These are phyloP conservation scores for Herpotrichia juniperi DNA, from an alignment of 2,329 filamentous ascomycete genomes.

Conservation along the genomic window DNA sequence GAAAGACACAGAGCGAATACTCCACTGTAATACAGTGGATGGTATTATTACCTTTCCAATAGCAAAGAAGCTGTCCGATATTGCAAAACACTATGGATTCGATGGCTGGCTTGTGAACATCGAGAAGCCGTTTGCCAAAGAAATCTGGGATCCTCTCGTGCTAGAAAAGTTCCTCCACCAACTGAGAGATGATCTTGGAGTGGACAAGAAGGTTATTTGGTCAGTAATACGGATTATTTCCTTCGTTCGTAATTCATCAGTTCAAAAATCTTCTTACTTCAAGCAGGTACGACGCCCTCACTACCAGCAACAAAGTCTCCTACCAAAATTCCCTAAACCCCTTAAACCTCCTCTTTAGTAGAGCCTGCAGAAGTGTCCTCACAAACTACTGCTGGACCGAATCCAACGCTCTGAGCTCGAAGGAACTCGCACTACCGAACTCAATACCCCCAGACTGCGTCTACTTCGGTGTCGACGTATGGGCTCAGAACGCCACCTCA, in stretches of 20 bases:
- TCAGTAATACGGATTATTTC: slow-evolving; percentile 25
- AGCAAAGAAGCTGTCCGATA: slow-evolving; percentile 45
- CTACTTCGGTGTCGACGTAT: slow-evolving; percentile 54
- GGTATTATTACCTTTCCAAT: slow-evolving; percentile 36
- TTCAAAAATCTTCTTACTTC: slow-evolving; percentile 6
- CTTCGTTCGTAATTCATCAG: not conserved
- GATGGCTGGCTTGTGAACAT: slow-evolving; percentile 57
- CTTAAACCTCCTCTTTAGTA: slow-evolving; percentile 47
- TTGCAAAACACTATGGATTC: slow-evolving; percentile 51
- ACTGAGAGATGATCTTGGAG: slow-evolving; percentile 38
- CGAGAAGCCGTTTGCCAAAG: slow-evolving; percentile 48
- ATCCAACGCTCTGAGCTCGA: slow-evolving; percentile 27
- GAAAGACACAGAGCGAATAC: slow-evolving; percentile 36
- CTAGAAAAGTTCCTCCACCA: slow-evolving; percentile 48
- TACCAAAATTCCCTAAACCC: slow-evolving; percentile 53
- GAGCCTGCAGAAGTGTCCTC: slow-evolving; percentile 47
- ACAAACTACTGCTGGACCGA: slow-evolving; percentile 55
- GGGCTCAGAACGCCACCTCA: slow-evolving; percentile 49
- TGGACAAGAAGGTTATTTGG: slow-evolving; percentile 46
- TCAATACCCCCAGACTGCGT: slow-evolving; percentile 33
- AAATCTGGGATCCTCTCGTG: slow-evolving; percentile 33
- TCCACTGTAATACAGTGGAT: slow-evolving; percentile 20
- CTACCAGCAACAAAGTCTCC: slow-evolving; percentile 47
- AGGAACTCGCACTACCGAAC: slow-evolving; percentile 28
- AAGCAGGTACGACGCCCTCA: slow-evolving; percentile 54